Base-by-base conservation (phyloP, 2,329 filamentous ascomycete species). In the Pezicula carpinea region DNA sequence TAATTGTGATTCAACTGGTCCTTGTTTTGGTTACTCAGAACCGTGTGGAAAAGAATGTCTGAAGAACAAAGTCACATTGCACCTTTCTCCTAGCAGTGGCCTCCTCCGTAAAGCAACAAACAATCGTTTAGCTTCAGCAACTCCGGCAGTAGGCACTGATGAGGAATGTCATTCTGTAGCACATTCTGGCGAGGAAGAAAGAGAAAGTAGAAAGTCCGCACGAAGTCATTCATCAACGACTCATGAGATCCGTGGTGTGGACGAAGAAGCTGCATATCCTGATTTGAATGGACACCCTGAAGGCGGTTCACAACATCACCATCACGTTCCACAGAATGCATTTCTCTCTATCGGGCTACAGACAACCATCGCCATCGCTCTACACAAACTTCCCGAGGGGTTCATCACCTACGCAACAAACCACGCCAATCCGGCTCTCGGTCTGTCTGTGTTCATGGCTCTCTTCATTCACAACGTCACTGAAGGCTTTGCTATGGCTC, bases 381-480 rank as follows among this genome's bases (percentile, higher is more conserved):
- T 99, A 1, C 93, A 99, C 72, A 99, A 99, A 65, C 85, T 97
- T 31, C 93, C 93, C 1, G 93, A 85, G 60, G 82, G 82, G 18
- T 86, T 86, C 64, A 85, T 99, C 57, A 97, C 92, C 1, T 99
- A 95, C 64, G 92, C 93, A 8, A 96, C 93, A 8, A 99, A 97
- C 67, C 93, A 99, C 64, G 92, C 90, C 11, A 97, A 91, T 64
- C 91, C 93, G 0, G 75, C 79, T 0, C 80, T 99, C 0, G 93
- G 93, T 17, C 82, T 96, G 66, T 87, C 88, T 44, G 89, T 99
- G 46, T 99, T 99, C 69, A 80, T 97, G 66, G 92, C 93, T 0
- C 78, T 99, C 6, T 96, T 96, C 63, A 92, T 99, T 49, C 93
- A 99, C 75, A 99, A 97, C 69, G 95, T 99, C 60, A 91, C 89